Base-by-base conservation (phyloP, 139 green algal species). In the Pycnococcus provasolii region DNA sequence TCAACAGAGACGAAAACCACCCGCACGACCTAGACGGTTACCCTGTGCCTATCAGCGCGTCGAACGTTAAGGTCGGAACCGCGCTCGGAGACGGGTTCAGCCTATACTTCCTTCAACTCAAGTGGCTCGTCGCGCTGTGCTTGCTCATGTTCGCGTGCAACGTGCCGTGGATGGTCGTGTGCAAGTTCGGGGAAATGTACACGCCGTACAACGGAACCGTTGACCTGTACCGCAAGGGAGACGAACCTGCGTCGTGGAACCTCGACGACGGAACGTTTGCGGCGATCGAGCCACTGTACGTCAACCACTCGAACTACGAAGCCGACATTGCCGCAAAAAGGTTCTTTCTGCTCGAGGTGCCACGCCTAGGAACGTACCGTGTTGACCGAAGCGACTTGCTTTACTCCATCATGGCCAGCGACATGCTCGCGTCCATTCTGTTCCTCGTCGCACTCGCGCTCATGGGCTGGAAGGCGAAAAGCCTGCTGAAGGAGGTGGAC, bases 131-230 rank as follows among this genome's bases (percentile, higher is more conserved):
- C 37, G 3, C 8, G 7, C 26, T 60, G 26, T 60, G 60, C 6
- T 60, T 69, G 7, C 37, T 60, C 50, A 45, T 69, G 47, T 69
- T 69, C 50, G 11, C 37, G 26, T n/a, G 60, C 4, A 59, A 69
- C 47, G 3, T 69, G 7, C 63, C 63, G 6, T 37, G n/a, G 13
- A 69, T 69, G 2, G 4, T 59, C 37, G 60, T 69, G 6, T 37
- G 13, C 26, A 41, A 69, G 37, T 6, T 40, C 4, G 48, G 43
- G 11, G 55, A 54, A 42, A 57, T 57, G 26, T 51, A 50, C 41
- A 13, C 13, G 9, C 40, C 58, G 58, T 51, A 64, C n/a, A 64
- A 64, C 41, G 11, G 9, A n/a, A 64, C 58, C 9, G 42, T n/a
- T 11, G 42, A 45, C 45, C 3, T 4, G 15, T 5, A 54, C 11